These are phyloP conservation scores for Aciculoconidium aculeatum DNA, from an alignment of 805 yeast genomes.

Conservation along the genomic window DNA sequence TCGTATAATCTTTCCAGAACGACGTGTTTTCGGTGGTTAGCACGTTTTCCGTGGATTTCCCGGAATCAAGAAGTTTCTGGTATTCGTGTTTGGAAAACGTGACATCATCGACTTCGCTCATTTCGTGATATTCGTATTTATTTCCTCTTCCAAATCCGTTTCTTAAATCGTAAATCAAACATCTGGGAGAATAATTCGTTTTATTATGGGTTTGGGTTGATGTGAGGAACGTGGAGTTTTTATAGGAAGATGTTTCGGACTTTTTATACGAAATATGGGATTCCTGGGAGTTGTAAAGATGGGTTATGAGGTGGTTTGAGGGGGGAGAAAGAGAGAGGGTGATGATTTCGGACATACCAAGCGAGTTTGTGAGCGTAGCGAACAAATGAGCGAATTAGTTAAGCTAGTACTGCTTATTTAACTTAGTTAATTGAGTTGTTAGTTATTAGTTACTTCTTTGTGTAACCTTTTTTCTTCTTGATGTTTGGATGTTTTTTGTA, in stretches of 20 bases:
- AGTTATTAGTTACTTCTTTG: too few relatives aligned
- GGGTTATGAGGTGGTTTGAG: slow-evolving; percentile 73
- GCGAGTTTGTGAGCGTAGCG: background rate
- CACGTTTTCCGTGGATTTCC: slow-evolving; percentile 12
- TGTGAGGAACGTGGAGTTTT: slow-evolving; percentile 36
- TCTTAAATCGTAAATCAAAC: slow-evolving; percentile 71
- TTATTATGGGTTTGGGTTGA: slow-evolving; percentile 21
- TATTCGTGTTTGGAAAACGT: slow-evolving; percentile 47
- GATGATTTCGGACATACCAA: slow-evolving; percentile 65
- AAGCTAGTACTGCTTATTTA: background rate
- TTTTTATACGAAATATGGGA: slow-evolving; percentile 50
- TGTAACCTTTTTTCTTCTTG: too few relatives aligned
- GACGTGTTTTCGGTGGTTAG: slow-evolving; percentile 39
- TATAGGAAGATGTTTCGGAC: slow-evolving; percentile 40
- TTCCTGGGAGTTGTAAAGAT: slow-evolving; percentile 78
- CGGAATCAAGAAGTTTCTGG: slow-evolving; percentile 55
- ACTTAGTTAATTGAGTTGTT: too few relatives aligned
- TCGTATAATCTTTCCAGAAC: slow-evolving; percentile 80
- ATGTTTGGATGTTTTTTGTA: too few relatives aligned
- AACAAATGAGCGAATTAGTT: background rate
- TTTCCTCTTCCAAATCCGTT: slow-evolving; percentile 73
- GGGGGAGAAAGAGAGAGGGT: slow-evolving; percentile 65
- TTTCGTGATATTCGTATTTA: slow-evolving; percentile 42
- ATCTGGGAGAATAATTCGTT: slow-evolving; percentile 67
- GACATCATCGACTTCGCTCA: slow-evolving; percentile 8